Percentiles rank a stretch among this genome's conserved stretches.
phyloP scores from a whole-genome alignment of 768 basidiomycete genomes.

The Lactarius tabidus region DNA sequence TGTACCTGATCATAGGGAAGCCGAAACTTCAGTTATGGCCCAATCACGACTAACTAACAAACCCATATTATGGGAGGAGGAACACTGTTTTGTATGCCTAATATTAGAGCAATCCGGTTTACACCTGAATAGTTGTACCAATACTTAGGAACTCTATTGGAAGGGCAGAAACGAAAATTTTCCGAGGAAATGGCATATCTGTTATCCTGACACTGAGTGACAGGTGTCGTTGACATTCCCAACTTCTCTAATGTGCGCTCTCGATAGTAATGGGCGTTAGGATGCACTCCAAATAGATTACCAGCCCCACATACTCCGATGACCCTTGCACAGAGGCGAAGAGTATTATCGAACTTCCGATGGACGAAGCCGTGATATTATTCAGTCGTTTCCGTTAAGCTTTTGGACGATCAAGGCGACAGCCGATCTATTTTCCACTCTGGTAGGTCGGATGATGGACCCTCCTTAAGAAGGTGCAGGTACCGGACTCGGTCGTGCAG shows the following conservation, averaged over 20 bases:
- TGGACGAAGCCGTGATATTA: background rate
- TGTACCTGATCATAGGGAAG: background rate
- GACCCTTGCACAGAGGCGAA: background rate
- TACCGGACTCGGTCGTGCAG: conserved; percentile 89
- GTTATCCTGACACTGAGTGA: background rate
- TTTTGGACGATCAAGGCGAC: conserved; percentile 42
- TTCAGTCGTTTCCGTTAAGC: background rate
- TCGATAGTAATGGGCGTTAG: background rate
- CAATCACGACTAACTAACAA: background rate
- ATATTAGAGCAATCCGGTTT: background rate
- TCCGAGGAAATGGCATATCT: background rate
- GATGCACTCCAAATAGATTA: background rate
- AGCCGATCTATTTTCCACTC: conserved; percentile 79
- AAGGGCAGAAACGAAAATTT: background rate
- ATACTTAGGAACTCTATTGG: background rate
- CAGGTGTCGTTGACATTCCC: background rate
- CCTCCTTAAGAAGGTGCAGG: conserved; percentile 57
- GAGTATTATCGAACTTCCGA: background rate
- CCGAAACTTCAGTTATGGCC: background rate
- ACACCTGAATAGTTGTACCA: background rate
- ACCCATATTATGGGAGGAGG: background rate
- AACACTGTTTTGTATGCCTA: background rate
- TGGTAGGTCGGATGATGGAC: conserved; percentile 44
- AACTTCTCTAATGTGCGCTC: background rate
- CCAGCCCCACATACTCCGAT: background rate